Evolutionary conservation across 2,329 filamentous ascomycete genomes (phyloP), one percentile per base, ranked within the genome.

Genomic region (Ophiocordyceps camponoti-floridani): DNA sequence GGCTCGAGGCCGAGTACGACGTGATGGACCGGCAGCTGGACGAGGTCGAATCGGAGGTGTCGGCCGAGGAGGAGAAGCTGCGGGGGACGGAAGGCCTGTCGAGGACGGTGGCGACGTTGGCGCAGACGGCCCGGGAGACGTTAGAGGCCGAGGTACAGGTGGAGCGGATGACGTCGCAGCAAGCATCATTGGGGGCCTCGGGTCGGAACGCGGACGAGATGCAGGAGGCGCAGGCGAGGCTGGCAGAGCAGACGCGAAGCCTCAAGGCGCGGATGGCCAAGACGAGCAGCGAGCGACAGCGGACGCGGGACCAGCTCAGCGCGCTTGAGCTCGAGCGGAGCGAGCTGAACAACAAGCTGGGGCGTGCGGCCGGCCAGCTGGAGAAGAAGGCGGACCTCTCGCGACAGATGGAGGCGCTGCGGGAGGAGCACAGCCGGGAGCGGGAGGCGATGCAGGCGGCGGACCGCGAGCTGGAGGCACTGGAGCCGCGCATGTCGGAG

Each of bases 141-240:
- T 68, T 69, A 42, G 78, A 79, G 35, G 77, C 84, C 5, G 75
- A 84, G 53, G 64, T 65, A 37, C 82, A 94, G 58, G 81, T 95
- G 43, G 70, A 81, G 46, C 77, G 83, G 45, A 73, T 94, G 43
- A 70, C 76, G 47, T 77, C 78, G 9, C 86, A 87, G 52, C 83
- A 95, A 23, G 23, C 23, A 56, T 77, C 82, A 54, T 75, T 79
- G 47, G 72, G 78, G 13, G 69, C 72, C 26, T 60, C 70, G 10
- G 73, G 75, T 13, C 77, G 84, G 49, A 84, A 83, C 28, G 72
- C 86, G 7, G 84, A 94, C 45, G 84, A 91, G 51, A 87, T 96
- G 44, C 83, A 91, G 53, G 79, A 84, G 44, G 75, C 87, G 42
- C 75, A 87, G 48, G 76, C 77, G 42, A 63, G 66, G 16, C 70